Percentiles rank a stretch among this genome's conserved stretches.
phyloP scores from a whole-genome alignment of 257 asterid species.

The Solanum piurae region DNA sequence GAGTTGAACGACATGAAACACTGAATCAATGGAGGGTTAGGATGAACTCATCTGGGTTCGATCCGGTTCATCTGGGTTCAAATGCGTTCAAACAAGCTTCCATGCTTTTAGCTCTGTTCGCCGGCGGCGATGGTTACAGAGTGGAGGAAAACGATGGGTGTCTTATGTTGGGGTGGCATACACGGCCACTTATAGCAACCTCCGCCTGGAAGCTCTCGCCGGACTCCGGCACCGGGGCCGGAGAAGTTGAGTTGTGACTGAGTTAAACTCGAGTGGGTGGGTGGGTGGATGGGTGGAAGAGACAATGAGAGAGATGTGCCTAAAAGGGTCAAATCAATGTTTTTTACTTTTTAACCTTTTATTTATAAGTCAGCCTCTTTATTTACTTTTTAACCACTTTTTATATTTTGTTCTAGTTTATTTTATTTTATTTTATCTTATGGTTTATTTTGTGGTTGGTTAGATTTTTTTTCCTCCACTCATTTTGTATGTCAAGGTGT shows the following conservation, averaged over 20 bases:
- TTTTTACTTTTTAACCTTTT: slow-evolving; percentile 29
- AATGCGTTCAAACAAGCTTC: slow-evolving; percentile 89
- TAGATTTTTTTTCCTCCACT: not conserved
- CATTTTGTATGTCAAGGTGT: slow-evolving; percentile 8
- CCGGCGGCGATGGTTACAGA: slow-evolving; percentile 72
- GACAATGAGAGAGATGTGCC: slow-evolving; percentile 36
- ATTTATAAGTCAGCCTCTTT: slow-evolving; percentile 12
- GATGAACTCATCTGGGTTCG: slow-evolving; percentile 54
- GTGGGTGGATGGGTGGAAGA: slow-evolving; percentile 3
- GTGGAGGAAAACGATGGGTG: slow-evolving; percentile 83
- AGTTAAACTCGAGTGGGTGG: slow-evolving; percentile 4
- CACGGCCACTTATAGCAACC: slow-evolving; percentile 71
- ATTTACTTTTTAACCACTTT: not conserved
- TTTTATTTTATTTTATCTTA: not conserved
- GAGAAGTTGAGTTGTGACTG: not conserved
- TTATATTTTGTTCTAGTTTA: not conserved
- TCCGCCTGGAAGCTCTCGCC: slow-evolving; percentile 68
- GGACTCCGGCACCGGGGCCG: not conserved
- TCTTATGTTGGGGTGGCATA: slow-evolving; percentile 83
- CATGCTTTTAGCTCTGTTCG: slow-evolving; percentile 57
- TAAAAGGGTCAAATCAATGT: slow-evolving; percentile 46
- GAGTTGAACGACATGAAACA: slow-evolving; percentile 81
- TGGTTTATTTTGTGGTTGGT: not conserved
- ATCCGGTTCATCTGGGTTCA: slow-evolving; percentile 63
- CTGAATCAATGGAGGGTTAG: slow-evolving; percentile 62